A percentile compares a stretch with the other conserved stretches of the same genome.
phyloP scores from a whole-genome alignment of 495 filamentous ascomycete genomes.

The Mytilinidion resinicola region DNA sequence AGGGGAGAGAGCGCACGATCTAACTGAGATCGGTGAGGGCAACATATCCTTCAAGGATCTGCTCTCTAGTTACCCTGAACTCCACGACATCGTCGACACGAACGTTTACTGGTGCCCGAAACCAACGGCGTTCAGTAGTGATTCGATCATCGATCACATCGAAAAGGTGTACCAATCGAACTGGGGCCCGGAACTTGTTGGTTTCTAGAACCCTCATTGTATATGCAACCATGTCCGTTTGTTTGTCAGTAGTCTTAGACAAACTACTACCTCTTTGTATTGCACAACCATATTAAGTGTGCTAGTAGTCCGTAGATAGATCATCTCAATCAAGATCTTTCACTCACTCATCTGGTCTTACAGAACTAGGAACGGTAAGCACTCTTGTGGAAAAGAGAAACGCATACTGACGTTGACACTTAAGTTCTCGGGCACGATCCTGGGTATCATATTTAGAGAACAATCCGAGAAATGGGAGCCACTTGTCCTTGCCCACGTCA shows the following conservation, averaged over 20 bases:
- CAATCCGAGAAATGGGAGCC: constrained; percentile 11
- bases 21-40: no score
- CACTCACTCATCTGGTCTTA: no score
- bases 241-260: no score
- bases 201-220: no score
- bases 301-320: no score
- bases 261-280: no score
- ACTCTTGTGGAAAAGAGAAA: no score
- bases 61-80: not conserved
- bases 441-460: constrained; percentile 6
- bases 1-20: not conserved
- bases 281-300: no score
- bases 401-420: no score
- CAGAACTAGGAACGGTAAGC: no score
- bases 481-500: constrained; percentile 4
- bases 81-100: constrained; percentile 3
- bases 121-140: not conserved
- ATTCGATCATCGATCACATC: constrained; percentile 7
- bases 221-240: no score
- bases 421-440: constrained; percentile 8
- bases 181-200: constrained; percentile 1
- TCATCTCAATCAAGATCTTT: no score
- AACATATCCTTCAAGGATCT: not conserved
- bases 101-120: constrained; percentile 4
- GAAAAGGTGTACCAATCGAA: constrained; percentile 4